These are phyloP conservation scores for Triticum urartu DNA, from an alignment of 176 grass and related monocot genomes.

Conservation along the genomic window DNA sequence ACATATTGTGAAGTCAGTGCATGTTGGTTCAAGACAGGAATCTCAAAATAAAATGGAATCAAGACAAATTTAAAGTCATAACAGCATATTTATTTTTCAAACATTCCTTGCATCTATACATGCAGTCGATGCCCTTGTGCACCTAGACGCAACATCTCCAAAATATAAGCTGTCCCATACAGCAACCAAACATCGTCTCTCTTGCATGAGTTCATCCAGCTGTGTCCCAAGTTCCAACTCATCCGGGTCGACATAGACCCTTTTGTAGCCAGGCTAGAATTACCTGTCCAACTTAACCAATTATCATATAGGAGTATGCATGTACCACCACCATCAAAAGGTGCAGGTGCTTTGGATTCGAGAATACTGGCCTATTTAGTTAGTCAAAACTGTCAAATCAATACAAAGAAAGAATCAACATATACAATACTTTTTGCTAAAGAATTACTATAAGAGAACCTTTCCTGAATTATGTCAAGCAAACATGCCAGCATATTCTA, in stretches of 20 bases:
- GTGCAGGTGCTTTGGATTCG: neutral
- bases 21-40: no score
- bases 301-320: no score
- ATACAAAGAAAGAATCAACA: neutral
- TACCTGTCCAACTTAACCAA: neutral
- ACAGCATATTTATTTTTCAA: neutral
- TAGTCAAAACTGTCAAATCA: neutral
- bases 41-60: no score
- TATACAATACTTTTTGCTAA: neutral
- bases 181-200: neutral
- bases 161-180: neutral
- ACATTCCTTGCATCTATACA: neutral
- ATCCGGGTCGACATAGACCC: neutral
- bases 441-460: neutral
- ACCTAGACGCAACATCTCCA: neutral
- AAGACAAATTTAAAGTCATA: neutral
- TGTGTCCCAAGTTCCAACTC: neutral
- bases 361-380: neutral
- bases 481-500: constrained; percentile 16
- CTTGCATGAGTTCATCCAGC: neutral
- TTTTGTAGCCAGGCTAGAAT: neutral
- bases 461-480: constrained; percentile 11
- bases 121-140: neutral
- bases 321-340: neutral
- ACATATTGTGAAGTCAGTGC: neutral